Evolutionary conservation across 2,329 filamentous ascomycete species (phyloP).

Genomic region (Fusarium luffae): DNA sequence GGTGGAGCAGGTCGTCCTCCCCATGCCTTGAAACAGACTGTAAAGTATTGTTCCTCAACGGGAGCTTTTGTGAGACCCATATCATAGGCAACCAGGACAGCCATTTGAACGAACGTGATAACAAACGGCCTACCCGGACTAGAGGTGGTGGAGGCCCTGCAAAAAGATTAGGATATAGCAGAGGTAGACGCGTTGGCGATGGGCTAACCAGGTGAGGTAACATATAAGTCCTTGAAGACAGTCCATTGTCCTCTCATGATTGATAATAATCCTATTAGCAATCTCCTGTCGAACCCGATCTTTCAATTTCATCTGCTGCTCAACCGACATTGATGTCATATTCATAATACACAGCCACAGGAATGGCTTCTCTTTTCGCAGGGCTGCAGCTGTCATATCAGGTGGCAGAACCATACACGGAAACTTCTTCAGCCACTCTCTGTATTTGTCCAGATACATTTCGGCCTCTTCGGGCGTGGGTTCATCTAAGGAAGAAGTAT

Average conservation of each 20-base stretch:
- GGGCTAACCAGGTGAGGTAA: slow-evolving; percentile 58
- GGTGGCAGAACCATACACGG: slow-evolving; percentile 58
- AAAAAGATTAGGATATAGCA: slow-evolving; percentile 5
- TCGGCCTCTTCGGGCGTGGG: slow-evolving; percentile 54
- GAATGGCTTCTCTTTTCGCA: slow-evolving; percentile 58
- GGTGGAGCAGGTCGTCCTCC: slow-evolving; percentile 43
- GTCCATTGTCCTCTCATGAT: slow-evolving; percentile 63
- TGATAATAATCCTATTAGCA: slow-evolving; percentile 58
- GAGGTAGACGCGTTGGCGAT: too few relatives aligned
- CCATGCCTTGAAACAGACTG: slow-evolving; percentile 52
- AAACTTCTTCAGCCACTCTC: slow-evolving; percentile 55
- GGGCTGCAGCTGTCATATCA: slow-evolving; percentile 51
- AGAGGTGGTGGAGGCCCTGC: slow-evolving; percentile 54
- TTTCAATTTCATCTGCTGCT: slow-evolving; percentile 54
- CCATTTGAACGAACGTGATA: slow-evolving; percentile 56
- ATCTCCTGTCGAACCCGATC: slow-evolving; percentile 57
- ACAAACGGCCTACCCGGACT: slow-evolving; percentile 57
- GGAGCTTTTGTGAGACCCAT: slow-evolving; percentile 57
- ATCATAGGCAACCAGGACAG: slow-evolving; percentile 58
- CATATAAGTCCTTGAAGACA: slow-evolving; percentile 62
- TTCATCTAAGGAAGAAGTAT: slow-evolving; percentile 42
- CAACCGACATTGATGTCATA: slow-evolving; percentile 56
- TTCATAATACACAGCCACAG: slow-evolving; percentile 63
- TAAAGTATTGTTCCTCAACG: slow-evolving; percentile 51
- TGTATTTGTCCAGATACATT: slow-evolving; percentile 55